Conservation (phyloP, 2,329 filamentous ascomycete genomes). For the Tothia fuscella region DNA sequence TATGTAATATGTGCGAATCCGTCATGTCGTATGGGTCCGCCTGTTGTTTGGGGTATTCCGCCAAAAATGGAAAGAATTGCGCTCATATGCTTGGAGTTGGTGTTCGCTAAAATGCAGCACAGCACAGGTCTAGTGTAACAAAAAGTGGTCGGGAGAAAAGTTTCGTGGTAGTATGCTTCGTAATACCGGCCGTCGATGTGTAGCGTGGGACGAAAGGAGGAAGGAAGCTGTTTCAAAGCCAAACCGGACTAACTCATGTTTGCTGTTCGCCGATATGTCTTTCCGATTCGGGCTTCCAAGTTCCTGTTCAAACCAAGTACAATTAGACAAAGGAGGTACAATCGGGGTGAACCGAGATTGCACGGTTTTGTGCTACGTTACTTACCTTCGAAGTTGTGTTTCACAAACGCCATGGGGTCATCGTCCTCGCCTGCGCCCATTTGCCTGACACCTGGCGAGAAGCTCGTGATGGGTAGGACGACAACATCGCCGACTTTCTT, state of each 20-base stretch:
- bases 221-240: neutral
- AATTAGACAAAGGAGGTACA: conserved; percentile 8
- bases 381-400: conserved; percentile 90
- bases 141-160: no score
- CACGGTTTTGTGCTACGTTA: conserved; percentile 13
- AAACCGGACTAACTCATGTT: neutral
- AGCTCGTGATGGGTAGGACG: conserved; percentile 89
- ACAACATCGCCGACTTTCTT: conserved; percentile 91
- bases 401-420: conserved; percentile 93
- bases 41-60: no score
- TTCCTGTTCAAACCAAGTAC: conserved; percentile 36
- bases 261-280: conserved; percentile 49
- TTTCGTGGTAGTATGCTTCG: no score
- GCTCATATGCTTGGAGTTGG: no score
- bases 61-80: neutral
- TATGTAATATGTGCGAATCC: no score
- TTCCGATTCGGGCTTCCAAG: conserved; percentile 63
- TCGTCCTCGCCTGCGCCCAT: conserved; percentile 85
- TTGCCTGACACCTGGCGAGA: conserved; percentile 86
- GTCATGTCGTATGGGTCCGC: no score
- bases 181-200: conserved; percentile 2
- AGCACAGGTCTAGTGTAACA: conserved; percentile 1
- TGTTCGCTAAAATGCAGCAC: conserved; percentile 1
- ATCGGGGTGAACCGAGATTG: conserved; percentile 9
- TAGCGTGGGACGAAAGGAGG: neutral